phyloP scores from a whole-genome alignment of 2,329 filamentous ascomycete genomes.

The Curvularia sp. region DNA sequence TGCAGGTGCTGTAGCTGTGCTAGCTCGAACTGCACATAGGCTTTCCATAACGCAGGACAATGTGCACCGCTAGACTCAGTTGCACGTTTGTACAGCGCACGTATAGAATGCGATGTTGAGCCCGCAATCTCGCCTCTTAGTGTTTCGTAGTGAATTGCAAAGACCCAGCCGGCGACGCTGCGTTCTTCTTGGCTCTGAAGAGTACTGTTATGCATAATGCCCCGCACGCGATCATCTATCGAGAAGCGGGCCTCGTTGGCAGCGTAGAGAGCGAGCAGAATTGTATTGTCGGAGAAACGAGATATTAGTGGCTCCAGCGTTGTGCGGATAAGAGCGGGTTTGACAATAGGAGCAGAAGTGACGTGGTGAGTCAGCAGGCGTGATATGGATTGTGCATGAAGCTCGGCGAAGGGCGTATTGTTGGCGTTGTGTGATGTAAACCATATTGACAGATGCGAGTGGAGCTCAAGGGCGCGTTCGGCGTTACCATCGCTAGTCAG shows the following conservation, averaged over 20 bases:
- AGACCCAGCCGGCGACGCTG: constrained; percentile 59
- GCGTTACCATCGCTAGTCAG: constrained; percentile 56
- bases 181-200: constrained; percentile 40
- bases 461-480: constrained; percentile 48
- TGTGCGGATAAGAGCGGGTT: constrained; percentile 69
- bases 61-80: constrained; percentile 47
- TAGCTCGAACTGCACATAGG: constrained; percentile 45
- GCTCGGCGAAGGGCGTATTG: constrained; percentile 59
- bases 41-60: constrained; percentile 41
- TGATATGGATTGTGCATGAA: constrained; percentile 72
- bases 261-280: constrained; percentile 75
- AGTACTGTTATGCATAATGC: constrained; percentile 60
- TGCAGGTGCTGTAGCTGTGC: constrained; percentile 13
- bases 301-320: constrained; percentile 67
- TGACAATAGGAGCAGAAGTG: constrained; percentile 68
- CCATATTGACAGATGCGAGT: constrained; percentile 35
- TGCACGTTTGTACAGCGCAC: constrained; percentile 63
- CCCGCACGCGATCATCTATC: constrained; percentile 78
- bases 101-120: constrained; percentile 59
- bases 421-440: constrained; percentile 34
- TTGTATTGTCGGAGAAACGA: constrained; percentile 75
- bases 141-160: constrained; percentile 64
- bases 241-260: constrained; percentile 75
- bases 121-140: constrained; percentile 51
- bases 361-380: constrained; percentile 72